These are phyloP conservation scores for Cucurbitaria berberidis DNA, from an alignment of 2,329 filamentous ascomycete species.

Conservation along the genomic window DNA sequence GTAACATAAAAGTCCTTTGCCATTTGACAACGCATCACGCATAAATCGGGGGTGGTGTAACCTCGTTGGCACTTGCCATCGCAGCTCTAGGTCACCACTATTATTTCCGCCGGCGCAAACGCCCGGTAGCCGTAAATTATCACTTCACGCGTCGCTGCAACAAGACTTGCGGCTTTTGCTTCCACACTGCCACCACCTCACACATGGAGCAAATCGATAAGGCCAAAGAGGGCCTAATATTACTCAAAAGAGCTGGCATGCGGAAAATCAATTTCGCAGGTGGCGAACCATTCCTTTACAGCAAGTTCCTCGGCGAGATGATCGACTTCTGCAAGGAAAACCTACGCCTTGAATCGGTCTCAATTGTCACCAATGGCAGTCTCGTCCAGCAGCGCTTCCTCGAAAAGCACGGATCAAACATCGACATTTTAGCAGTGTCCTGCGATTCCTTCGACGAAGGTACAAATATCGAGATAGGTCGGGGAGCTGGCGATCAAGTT, in stretches of 20 bases:
- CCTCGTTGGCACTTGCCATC: neutral
- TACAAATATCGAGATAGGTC: constrained; percentile 60
- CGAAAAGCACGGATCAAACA: constrained; percentile 48
- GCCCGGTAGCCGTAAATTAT: constrained; percentile 56
- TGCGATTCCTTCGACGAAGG: constrained; percentile 61
- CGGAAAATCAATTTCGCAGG: constrained; percentile 63
- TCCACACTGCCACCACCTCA: constrained; percentile 61
- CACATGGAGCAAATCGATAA: constrained; percentile 51
- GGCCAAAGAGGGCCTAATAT: constrained; percentile 54
- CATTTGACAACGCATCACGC: too few relatives aligned
- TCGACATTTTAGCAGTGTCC: constrained; percentile 63
- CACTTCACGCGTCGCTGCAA: constrained; percentile 58
- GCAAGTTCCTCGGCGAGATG: constrained; percentile 52
- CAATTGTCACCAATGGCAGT: constrained; percentile 62
- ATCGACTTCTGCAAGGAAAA: constrained; percentile 57
- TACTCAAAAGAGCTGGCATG: constrained; percentile 60
- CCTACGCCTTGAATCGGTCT: constrained; percentile 58
- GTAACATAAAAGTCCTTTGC: too few relatives aligned
- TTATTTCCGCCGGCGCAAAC: neutral
- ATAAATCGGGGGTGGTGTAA: neutral
- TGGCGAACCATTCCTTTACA: constrained; percentile 62
- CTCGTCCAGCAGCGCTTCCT: constrained; percentile 55
- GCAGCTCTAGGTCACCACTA: neutral
- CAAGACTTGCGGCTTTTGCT: constrained; percentile 61
- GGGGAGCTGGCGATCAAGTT: constrained; percentile 51